phyloP scores from a whole-genome alignment of 75 land plant genomes.

The Larix kaempferi region DNA sequence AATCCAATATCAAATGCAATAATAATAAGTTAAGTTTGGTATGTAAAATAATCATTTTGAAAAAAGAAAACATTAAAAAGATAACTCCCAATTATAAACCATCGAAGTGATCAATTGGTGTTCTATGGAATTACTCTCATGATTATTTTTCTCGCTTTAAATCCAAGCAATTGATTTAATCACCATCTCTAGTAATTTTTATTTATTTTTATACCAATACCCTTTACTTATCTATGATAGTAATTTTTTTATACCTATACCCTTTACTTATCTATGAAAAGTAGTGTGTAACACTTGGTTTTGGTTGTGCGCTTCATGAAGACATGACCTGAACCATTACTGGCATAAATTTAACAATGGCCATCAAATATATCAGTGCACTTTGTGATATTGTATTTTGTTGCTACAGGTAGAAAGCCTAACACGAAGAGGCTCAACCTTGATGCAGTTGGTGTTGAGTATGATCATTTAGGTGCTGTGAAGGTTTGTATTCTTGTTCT shows the following conservation, averaged over 20 bases:
- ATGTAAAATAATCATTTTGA: background rate
- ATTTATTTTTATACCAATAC: background rate
- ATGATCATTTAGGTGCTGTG: constrained; percentile 69
- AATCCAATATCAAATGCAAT: too few species aligned
- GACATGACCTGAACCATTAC: background rate
- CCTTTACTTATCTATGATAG: background rate
- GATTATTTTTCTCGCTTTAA: too few species aligned
- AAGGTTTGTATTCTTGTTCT: constrained; percentile 40
- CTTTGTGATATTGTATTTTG: constrained; percentile 9
- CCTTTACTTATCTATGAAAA: too few species aligned
- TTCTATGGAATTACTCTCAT: too few species aligned
- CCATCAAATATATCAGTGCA: background rate
- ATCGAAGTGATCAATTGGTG: too few species aligned
- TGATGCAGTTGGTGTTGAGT: constrained; percentile 79
- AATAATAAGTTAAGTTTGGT: too few species aligned
- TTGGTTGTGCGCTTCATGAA: too few species aligned
- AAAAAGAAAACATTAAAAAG: too few species aligned
- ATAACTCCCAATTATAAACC: too few species aligned
- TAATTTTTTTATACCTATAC: background rate
- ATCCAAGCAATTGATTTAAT: too few species aligned
- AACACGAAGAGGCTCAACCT: constrained; percentile 74
- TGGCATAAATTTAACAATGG: background rate
- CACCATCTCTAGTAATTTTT: too few species aligned
- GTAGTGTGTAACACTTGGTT: too few species aligned
- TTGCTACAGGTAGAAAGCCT: constrained; percentile 61